Evolutionary conservation across 164 flowering plant genomes (phyloP), one percentile per base, ranked within the genome.

Genomic region (Magnolia changhungtana): DNA sequence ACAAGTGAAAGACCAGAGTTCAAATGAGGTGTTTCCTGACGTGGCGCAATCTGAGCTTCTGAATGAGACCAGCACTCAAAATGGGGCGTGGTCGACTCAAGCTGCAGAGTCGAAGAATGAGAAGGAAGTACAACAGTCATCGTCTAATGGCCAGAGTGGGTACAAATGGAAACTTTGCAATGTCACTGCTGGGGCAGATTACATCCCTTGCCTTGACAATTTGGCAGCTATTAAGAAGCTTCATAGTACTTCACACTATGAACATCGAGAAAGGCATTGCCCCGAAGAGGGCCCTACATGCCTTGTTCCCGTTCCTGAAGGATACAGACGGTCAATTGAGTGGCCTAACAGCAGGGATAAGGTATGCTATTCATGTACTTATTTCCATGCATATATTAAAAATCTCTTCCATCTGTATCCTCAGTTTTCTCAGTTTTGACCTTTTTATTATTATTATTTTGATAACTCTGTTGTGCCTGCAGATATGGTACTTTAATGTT

Each of bases 291-390:
- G 88, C 18, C 99, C 98, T 3, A 91, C 97, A 55, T 96, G 99
- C 79, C 94, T 96, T 77, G 97, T 96, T 81, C 84, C 96, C 67
- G 86, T 91, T 71, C 95, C 98, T 66, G 88, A 90, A 69, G 97
- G 98, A 78, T 96, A 94, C 79, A 89, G 75, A 79, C 86, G 85
- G 50, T 77, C 99, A 29, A 83, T 96, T 75, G 84, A 88, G 83
- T 96, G 99, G 99, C 99, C 99, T 19, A 86, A 72, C 75, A 94
- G 99, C 89, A 89, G 99, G 84, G 97, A 92, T 31, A 94, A 92
- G 97, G 99, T 96, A 80, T 80, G 20, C 37, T 52, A 4, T 50
- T 49, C 58, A 13, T 76, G 2, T 27, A 8, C 29, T 8, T 13
- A 21, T 55, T 65, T 58, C 24, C 78, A 66, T 74, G 45, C 16